Base-by-base conservation (phyloP, 108 stramenopile species). In the Chaetoceros tenuissimus region DNA sequence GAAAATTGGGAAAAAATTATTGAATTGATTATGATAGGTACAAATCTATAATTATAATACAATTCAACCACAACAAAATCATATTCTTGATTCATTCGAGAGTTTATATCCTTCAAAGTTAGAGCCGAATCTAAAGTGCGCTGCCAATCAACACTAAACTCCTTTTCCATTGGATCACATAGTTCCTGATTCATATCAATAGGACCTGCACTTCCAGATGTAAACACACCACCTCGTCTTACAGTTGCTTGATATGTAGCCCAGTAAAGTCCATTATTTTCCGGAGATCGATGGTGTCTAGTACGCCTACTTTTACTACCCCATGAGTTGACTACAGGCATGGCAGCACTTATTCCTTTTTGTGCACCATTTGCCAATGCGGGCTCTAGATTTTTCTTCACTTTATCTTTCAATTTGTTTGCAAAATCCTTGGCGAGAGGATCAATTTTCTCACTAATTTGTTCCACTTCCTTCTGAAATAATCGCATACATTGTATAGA, bases 151-250 rank as follows among this genome's bases (percentile, higher is more conserved):
- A 58, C 54, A 2, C 59, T 40, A 44, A 66, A 70, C 31, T 69
- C 68, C 24, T 65, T 60, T 30, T 74, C 73, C 73, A 74, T 70
- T 0, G 73, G 73, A 45, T 65, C 73, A 28, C 64, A 72, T 1
- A 74, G 44, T 45, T 74, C 68, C 23, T 64, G 64, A 26, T 74
- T 74, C 22, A 74, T 50, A 53, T 74, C 69, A 1, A 74, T 43
- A 2, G 64, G 28, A 0, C 73, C 73, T 2, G 69, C 73, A 50
- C 59, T 55, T 26, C 31, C 22, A 24, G 67, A 68, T 19, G 59
- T 64, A 43, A 60, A 74, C 1, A 70, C 73, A 18, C 73, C 73
- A 66, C 60, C 57, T 1, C 73, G 64, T n/a, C 73, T 44, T 7
- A 45, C 58, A 21, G 64, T 63, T 43, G 73, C 73, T 17, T 56